These are phyloP conservation scores for Fusarium bulbicola DNA, from an alignment of 2,329 filamentous ascomycete species.

Conservation along the genomic window DNA sequence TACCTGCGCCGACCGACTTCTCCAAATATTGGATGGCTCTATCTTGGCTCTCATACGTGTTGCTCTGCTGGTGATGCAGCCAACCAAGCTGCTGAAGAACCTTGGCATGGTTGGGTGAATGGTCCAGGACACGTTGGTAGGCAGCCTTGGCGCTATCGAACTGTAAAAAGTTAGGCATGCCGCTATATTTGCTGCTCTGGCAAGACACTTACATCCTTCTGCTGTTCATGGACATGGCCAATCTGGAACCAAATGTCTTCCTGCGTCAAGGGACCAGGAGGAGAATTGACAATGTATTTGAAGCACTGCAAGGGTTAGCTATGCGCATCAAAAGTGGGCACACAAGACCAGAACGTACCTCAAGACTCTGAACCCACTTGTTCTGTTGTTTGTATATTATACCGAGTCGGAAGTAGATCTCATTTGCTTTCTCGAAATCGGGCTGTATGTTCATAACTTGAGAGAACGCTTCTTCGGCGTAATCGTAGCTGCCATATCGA, in stretches of 20 bases:
- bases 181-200: not conserved
- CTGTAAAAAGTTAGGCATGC: constrained; percentile 61
- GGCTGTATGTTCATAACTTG: constrained; percentile 99
- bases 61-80: constrained; percentile 97
- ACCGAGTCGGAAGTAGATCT: constrained; percentile 98
- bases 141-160: constrained; percentile 93
- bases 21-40: constrained; percentile 96
- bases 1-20: constrained; percentile 93
- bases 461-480: constrained; percentile 97
- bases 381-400: constrained; percentile 99
- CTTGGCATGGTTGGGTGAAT: constrained; percentile 96
- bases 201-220: constrained; percentile 90
- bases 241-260: constrained; percentile 99
- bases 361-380: constrained; percentile 90
- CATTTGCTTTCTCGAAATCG: constrained; percentile 97
- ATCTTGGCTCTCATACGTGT: constrained; percentile 89
- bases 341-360: constrained; percentile 65
- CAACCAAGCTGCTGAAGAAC: constrained; percentile 97
- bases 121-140: constrained; percentile 91
- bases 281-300: constrained; percentile 95
- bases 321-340: not conserved
- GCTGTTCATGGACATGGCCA: constrained; percentile 97
- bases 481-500: constrained; percentile 93
- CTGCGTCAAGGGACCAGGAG: constrained; percentile 90
- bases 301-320: constrained; percentile 74